phyloP scores from a whole-genome alignment of 352 stramenopile species.

The Globisporangium nodosum region DNA sequence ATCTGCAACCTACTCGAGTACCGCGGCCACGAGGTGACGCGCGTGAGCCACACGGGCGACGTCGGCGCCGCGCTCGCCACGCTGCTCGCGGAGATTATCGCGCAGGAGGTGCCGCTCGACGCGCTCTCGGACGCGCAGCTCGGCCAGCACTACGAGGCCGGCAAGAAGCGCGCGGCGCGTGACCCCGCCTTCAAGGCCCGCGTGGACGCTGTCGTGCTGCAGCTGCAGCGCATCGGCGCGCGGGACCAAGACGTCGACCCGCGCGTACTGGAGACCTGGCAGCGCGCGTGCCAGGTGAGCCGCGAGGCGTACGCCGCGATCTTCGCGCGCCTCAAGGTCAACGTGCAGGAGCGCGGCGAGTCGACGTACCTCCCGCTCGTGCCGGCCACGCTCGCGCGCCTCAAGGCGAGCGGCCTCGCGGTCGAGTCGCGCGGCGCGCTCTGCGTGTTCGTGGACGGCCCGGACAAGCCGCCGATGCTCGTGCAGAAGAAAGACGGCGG shows the following conservation, averaged over 20 bases:
- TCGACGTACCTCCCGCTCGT: conserved; percentile 73
- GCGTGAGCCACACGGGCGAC: conserved; percentile 76
- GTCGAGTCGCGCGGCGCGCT: conserved; percentile 58
- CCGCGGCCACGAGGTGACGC: conserved; percentile 57
- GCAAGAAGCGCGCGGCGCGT: conserved; percentile 40
- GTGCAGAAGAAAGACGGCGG: conserved; percentile 77
- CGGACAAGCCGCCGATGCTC: conserved; percentile 73
- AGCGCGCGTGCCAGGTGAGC: conserved; percentile 63
- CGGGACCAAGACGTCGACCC: conserved; percentile 24
- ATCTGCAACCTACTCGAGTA: conserved; percentile 82
- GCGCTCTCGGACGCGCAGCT: conserved; percentile 56
- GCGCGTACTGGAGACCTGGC: conserved; percentile 44
- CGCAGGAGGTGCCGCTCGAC: conserved; percentile 35
- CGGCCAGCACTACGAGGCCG: conserved; percentile 61
- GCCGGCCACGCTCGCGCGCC: conserved; percentile 30
- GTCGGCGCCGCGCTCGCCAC: conserved; percentile 73
- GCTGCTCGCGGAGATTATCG: conserved; percentile 65
- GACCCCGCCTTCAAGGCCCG: conserved; percentile 51
- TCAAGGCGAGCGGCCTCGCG: conserved; percentile 40
- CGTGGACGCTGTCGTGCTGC: conserved; percentile 65
- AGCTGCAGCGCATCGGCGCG: conserved; percentile 52
- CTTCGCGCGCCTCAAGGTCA: conserved; percentile 60
- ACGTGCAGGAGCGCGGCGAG: conserved; percentile 64
- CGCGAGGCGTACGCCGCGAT: conserved; percentile 57
- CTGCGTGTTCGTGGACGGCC: conserved; percentile 68